A percentile compares a stretch with the other conserved stretches of the same genome.
phyloP scores from a whole-genome alignment of 768 basidiomycete species.

The Zangia roseola region DNA sequence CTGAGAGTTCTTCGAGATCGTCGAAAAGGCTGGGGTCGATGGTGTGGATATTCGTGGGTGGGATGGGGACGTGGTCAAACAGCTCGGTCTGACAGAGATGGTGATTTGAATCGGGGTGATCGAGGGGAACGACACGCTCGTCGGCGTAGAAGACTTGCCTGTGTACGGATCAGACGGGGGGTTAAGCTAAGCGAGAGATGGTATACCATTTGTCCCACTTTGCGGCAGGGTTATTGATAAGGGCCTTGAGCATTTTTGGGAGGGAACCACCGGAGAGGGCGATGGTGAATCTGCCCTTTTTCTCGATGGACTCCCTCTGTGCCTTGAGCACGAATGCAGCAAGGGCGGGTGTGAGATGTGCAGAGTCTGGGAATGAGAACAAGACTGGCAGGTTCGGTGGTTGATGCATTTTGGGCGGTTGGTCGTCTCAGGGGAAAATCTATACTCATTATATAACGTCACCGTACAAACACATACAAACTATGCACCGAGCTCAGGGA shows the following conservation, averaged over 20 bases:
- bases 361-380: constrained; percentile 59
- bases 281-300: constrained; percentile 87
- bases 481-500: constrained; percentile 64
- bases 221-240: constrained; percentile 60
- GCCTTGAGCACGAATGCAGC: constrained; percentile 82
- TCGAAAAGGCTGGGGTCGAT: constrained; percentile 68
- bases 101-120: constrained; percentile 94
- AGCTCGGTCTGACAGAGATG: constrained; percentile 66
- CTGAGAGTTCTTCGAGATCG: constrained; percentile 78
- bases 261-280: constrained; percentile 94
- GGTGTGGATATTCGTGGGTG: constrained; percentile 72
- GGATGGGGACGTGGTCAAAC: constrained; percentile 82
- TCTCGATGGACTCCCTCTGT: constrained; percentile 86
- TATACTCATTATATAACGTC: constrained; percentile 19
- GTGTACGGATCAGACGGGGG: constrained; percentile 3
- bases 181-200: not conserved
- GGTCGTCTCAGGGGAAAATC: constrained; percentile 19
- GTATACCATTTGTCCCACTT: constrained; percentile 94
- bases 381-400: constrained; percentile 69
- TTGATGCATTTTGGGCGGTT: constrained; percentile 37
- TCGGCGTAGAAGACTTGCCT: constrained; percentile 99
- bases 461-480: constrained; percentile 26
- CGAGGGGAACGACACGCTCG: constrained; percentile 91
- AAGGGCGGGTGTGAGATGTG: constrained; percentile 61
- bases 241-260: constrained; percentile 74